A percentile compares a stretch with the other conserved stretches of the same genome.
These are phyloP conservation scores for Cryptosporidium felis DNA, from an alignment of 169 alveolate genomes.

Conservation along the genomic window DNA sequence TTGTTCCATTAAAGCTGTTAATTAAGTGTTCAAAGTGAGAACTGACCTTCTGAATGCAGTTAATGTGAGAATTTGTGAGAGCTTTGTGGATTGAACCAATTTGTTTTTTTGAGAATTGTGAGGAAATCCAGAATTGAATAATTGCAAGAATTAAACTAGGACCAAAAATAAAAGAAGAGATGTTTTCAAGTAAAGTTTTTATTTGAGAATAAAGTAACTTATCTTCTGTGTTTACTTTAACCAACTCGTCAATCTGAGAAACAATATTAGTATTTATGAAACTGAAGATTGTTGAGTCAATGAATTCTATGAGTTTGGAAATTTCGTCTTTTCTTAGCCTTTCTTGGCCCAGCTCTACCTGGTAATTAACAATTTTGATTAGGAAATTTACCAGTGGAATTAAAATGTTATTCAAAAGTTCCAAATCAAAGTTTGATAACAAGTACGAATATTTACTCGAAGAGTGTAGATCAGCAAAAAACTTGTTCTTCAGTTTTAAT, in stretches of 20 bases:
- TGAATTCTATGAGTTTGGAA: neutral
- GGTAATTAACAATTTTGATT: neutral
- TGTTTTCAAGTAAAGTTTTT: constrained; percentile 9
- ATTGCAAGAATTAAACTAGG: neutral
- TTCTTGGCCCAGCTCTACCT: too few relatives aligned
- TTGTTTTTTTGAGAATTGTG: constrained; percentile 36
- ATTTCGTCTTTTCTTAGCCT: neutral
- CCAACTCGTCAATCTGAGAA: neutral
- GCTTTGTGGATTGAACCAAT: neutral
- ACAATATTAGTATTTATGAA: neutral
- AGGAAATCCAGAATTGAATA: constrained; percentile 18
- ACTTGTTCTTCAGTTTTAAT: neutral
- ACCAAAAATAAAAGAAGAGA: constrained; percentile 38
- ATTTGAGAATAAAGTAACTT: neutral
- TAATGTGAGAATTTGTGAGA: neutral
- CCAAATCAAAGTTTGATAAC: constrained; percentile 17
- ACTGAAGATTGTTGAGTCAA: neutral
- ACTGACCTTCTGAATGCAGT: neutral
- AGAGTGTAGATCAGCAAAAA: too few relatives aligned
- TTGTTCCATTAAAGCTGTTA: constrained; percentile 11
- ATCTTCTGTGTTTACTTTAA: neutral
- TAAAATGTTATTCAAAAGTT: neutral
- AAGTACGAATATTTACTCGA: constrained; percentile 11
- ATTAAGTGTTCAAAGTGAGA: neutral
- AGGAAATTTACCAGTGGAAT: neutral